Evolutionary conservation across 1,284 basidiomycete genomes (phyloP).

Genomic region (Trametes hirsuta): DNA sequence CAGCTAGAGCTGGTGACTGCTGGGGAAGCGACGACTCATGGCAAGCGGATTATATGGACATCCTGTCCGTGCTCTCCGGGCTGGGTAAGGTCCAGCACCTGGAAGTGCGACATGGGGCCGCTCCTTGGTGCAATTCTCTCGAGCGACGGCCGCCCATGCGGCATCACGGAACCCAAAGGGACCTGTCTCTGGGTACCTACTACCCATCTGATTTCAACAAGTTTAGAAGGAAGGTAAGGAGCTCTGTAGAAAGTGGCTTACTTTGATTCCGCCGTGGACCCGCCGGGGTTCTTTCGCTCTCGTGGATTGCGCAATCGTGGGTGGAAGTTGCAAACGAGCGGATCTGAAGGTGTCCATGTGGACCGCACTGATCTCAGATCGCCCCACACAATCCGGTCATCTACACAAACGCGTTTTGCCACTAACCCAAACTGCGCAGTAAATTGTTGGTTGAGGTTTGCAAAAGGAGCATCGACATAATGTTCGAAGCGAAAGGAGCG

Average conservation of each 20-base stretch:
- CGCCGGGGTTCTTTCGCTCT: no score
- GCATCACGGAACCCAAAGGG: conserved; percentile 7
- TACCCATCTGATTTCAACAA: conserved; percentile 11
- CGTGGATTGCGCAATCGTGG: conserved; percentile 7
- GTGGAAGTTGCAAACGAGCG: conserved; percentile 2
- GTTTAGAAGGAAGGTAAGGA: neutral
- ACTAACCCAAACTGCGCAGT: neutral
- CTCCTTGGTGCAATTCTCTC: conserved; percentile 19
- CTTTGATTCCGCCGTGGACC: no score
- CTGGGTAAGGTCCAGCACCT: neutral
- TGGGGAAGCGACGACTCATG: neutral
- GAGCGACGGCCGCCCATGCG: conserved; percentile 1
- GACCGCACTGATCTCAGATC: neutral
- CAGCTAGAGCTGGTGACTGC: conserved; percentile 13
- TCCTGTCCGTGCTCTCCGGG: neutral
- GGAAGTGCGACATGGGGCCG: conserved; percentile 16
- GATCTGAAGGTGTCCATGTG: conserved; percentile 3
- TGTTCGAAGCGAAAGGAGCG: neutral
- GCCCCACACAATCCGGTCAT: neutral
- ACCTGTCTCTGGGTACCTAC: conserved; percentile 10
- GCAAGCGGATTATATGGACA: conserved; percentile 11
- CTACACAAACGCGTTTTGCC: neutral
- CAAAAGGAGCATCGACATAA: no score
- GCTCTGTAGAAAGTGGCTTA: neutral
- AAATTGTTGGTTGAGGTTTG: neutral